Conservation (phyloP, 2,329 filamentous ascomycete species). For the Cordyceps cicadae region DNA sequence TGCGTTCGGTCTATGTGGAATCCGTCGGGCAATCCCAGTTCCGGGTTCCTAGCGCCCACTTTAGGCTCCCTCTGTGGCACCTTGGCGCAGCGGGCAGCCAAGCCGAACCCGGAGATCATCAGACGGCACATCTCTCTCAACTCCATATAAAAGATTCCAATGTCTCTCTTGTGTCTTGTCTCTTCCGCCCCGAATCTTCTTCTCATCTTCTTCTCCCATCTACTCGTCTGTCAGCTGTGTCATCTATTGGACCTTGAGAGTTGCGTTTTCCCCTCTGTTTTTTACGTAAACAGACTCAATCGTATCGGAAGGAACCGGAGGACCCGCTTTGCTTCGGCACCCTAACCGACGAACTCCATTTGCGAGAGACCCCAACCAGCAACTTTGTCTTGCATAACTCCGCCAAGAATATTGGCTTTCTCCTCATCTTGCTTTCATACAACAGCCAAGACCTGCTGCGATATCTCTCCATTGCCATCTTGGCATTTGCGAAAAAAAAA, state of each 20-base stretch:
- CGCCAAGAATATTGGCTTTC: background rate
- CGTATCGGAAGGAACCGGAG: slow-evolving; percentile 4
- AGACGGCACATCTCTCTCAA: background rate
- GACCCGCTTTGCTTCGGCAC: slow-evolving; percentile 8
- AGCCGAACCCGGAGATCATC: background rate
- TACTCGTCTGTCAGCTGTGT: background rate
- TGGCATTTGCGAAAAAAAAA: no score
- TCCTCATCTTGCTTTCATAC: background rate
- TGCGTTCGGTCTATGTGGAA: background rate
- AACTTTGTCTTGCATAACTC: background rate
- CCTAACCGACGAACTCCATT: background rate
- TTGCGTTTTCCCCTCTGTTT: background rate
- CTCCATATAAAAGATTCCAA: background rate
- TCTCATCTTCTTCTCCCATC: background rate
- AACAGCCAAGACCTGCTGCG: background rate
- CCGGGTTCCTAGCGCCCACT: background rate
- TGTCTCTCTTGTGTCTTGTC: no score
- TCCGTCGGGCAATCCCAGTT: background rate
- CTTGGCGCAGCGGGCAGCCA: no score
- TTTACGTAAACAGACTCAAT: background rate
- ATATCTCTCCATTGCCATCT: background rate
- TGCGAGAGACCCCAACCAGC: background rate
- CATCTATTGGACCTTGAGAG: background rate
- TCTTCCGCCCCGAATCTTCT: background rate
- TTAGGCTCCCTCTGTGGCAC: background rate